Evolutionary conservation across 169 alveolate genomes (phyloP), one percentile per base, ranked within the genome.

Genomic region (Eimeria necatrix): DNA sequence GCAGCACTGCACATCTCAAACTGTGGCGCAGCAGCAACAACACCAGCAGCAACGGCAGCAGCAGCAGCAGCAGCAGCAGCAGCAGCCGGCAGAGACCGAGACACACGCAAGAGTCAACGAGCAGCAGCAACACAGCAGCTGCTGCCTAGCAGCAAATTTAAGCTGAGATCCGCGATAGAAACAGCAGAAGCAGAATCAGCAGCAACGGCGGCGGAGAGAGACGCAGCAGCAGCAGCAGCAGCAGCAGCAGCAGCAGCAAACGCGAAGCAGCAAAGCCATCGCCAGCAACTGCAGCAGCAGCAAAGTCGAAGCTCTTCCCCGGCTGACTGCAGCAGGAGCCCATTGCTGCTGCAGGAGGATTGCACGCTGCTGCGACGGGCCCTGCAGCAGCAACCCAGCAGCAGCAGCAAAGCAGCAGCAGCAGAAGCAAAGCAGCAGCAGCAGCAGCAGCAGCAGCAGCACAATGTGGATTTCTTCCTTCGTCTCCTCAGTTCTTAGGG

Each of bases 391-490:
- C 64, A 14, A 14, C 64, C 14, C 64, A 9, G 64, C 64, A 56
- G 64, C 64, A 8, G 88, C 49, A 51, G 4, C 68, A 1, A 22
- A 78, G 88, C 88, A 78, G 68, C 88, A 32, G 59, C 53, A 8
- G 83, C 83, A 73, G 56, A 52, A 73, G 84, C 84, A 73, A 64
- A 78, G 70, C 70, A 78, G 84, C 88, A 78, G 51, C 49, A 49
- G 70, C 41, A 51, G 24, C 70, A 49, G 88, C 88, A 51, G 70
- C 70, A 78, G 18, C 88, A 48, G 88, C 88, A 51, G 70, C 88
- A 78, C 68, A 59, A 78, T 78, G 88, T 78, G 88, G 88, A 78
- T 78, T 2, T 78, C 88, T 78, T 78, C 88, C 41, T 78, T 78
- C 16, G 88, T 78, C 70, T 78, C 88, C 70, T 78, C 88, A 12